Conservation (phyloP, 2,329 filamentous ascomycete genomes). For the Penicillium hesseltinei region DNA sequence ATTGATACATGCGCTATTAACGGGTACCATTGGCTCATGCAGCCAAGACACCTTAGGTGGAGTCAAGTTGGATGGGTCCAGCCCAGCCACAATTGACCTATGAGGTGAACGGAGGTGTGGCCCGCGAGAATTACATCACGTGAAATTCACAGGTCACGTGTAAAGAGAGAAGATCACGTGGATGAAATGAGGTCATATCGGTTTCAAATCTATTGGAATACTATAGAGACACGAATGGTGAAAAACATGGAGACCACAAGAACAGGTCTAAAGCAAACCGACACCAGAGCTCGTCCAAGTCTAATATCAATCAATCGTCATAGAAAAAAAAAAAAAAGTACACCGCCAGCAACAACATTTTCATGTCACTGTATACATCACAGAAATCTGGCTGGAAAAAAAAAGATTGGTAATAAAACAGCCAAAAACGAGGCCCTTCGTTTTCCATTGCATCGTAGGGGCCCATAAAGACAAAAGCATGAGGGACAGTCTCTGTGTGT, state of each 20-base stretch:
- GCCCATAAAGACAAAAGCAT: constrained; percentile 20
- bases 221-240: constrained; percentile 20
- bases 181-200: not conserved
- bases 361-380: constrained; percentile 13
- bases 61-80: constrained; percentile 1
- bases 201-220: constrained; percentile 23
- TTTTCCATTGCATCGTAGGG: constrained; percentile 10
- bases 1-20: constrained; percentile 5
- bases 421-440: constrained; percentile 4
- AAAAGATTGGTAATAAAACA: constrained; percentile 15
- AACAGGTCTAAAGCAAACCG: constrained; percentile 20
- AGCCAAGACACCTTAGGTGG: not conserved
- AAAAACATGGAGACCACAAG: constrained; percentile 3
- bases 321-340: constrained; percentile 14
- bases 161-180: not conserved
- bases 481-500: constrained; percentile 38
- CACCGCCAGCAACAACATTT: constrained; percentile 15
- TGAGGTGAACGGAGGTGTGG: not conserved
- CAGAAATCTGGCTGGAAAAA: constrained; percentile 12
- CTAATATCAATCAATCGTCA: constrained; percentile 25
- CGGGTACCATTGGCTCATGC: constrained; percentile 3
- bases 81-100: constrained; percentile 15
- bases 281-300: constrained; percentile 30
- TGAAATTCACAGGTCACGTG: constrained; percentile 3
- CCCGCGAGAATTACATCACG: constrained; percentile 2